Evolutionary conservation across 23 red algal genomes (phyloP).

Genomic region (Gracilaria domingensis): DNA sequence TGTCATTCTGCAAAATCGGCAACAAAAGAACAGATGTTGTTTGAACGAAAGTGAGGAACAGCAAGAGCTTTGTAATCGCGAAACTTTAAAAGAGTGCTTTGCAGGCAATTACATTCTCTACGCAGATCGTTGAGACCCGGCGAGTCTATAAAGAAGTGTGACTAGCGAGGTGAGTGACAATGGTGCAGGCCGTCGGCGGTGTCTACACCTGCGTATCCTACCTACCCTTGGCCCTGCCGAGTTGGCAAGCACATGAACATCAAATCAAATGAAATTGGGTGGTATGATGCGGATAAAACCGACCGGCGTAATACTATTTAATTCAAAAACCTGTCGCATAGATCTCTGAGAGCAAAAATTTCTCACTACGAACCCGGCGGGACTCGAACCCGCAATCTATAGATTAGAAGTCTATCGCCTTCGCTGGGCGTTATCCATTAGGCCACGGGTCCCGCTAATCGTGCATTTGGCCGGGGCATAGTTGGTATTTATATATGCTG

Average conservation of each 20-base stretch:
- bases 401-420: conserved; percentile 97
- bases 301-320: too few relatives aligned
- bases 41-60: background rate
- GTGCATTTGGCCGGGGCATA: background rate
- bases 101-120: background rate
- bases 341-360: too few relatives aligned
- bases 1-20: background rate
- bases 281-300: too few relatives aligned
- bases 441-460: conserved; percentile 75
- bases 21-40: background rate
- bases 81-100: background rate
- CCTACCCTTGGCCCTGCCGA: too few relatives aligned
- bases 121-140: background rate
- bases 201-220: too few relatives aligned
- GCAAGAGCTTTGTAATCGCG: background rate
- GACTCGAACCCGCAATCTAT: conserved; percentile 99
- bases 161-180: too few relatives aligned
- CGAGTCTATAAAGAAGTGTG: too few relatives aligned
- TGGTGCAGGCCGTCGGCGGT: too few relatives aligned
- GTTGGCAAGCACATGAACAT: too few relatives aligned
- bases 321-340: too few relatives aligned
- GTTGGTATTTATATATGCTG: background rate
- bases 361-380: conserved; percentile 82
- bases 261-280: too few relatives aligned
- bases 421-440: conserved; percentile 76